Evolutionary conservation across 225 moss, liverwort and hornwort genomes (phyloP), one percentile per base, ranked within the genome.

Genomic region (Marchantia polymorpha): DNA sequence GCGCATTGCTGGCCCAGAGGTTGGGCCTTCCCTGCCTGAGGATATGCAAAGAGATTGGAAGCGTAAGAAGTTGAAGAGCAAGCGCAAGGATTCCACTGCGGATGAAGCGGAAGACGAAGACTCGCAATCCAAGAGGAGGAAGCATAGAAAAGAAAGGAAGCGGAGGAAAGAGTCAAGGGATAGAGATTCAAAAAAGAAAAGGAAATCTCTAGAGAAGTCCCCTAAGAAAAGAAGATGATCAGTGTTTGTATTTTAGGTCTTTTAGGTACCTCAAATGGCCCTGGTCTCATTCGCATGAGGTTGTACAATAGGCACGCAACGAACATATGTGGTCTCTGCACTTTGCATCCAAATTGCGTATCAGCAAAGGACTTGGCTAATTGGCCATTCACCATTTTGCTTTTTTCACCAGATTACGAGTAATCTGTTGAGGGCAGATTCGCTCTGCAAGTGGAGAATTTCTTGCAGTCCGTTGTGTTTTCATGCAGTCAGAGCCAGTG

Each of bases 1-100:
- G 12, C 89, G 90, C 61, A 89, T 94, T 82, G 77, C 80, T 20
- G 91, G 91, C 56, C 89, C 90, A 20, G 78, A 86, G 16, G 83
- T 82, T 15, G 91, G 95, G 16, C 95, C 92, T 39, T 88, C 89
- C 20, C 66, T 86, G 30, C 30, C 69, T 12, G 66, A 48, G 26
- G 64, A 39, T 22, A 69, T 82, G 54, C 69, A 54, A 30, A 74
- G 73, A 64, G 61, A 77, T 22, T 81, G 81, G 78, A 83, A 83
- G 52, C 56, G 29, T 14, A 81, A 54, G 78, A 85, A 72, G n/a
- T 79, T 74, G 77, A 88, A 85, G 79, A 76, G 79, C 63, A 83
- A 72, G 59, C 49, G 75, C 63, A 74, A 73, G 17, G 72, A 76
- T 79, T 52, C 76, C 19, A 77, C 79, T 66, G 72, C 70, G 1